These are phyloP conservation scores for Solioccasus polychromus DNA, from an alignment of 768 basidiomycete genomes.

Conservation along the genomic window DNA sequence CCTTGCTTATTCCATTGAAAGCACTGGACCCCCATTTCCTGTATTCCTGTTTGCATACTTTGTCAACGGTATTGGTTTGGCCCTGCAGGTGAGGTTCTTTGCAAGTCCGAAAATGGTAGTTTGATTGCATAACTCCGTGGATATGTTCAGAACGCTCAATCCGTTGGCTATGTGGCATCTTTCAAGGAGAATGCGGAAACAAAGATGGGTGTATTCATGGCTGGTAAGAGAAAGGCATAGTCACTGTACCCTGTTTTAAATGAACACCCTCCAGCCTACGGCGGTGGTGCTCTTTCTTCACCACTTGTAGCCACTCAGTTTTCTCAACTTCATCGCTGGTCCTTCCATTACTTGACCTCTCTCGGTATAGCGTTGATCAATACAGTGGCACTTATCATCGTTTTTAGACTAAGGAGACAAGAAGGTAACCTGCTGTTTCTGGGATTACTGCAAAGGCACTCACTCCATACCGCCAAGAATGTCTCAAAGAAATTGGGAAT, in stretches of 20 bases:
- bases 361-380: slow-evolving; percentile 65
- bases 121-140: neutral
- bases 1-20: slow-evolving; percentile 51
- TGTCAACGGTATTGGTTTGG: slow-evolving; percentile 49
- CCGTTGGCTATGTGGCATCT: slow-evolving; percentile 66
- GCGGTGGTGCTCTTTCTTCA: slow-evolving; percentile 47
- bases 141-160: slow-evolving; percentile 58
- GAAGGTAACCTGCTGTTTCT: slow-evolving; percentile 44
- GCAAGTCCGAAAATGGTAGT: neutral
- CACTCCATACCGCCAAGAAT: slow-evolving; percentile 27
- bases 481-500: slow-evolving; percentile 36
- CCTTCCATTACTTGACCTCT: slow-evolving; percentile 46
- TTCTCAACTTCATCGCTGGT: slow-evolving; percentile 36
- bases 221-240: slow-evolving; percentile 15
- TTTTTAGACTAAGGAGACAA: slow-evolving; percentile 66
- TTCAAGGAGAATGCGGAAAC: slow-evolving; percentile 51
- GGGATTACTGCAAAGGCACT: neutral
- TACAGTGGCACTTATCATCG: slow-evolving; percentile 42
- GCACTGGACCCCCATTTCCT: slow-evolving; percentile 61
- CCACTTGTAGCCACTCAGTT: slow-evolving; percentile 58
- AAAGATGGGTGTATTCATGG: slow-evolving; percentile 73
- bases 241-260: neutral
- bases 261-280: too few relatives aligned
- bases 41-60: slow-evolving; percentile 49
- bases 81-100: slow-evolving; percentile 37